A percentile compares a stretch with the other conserved stretches of the same genome.
Conservation (phyloP, 2,329 filamentous ascomycete genomes). For the Fusarium foetens region DNA sequence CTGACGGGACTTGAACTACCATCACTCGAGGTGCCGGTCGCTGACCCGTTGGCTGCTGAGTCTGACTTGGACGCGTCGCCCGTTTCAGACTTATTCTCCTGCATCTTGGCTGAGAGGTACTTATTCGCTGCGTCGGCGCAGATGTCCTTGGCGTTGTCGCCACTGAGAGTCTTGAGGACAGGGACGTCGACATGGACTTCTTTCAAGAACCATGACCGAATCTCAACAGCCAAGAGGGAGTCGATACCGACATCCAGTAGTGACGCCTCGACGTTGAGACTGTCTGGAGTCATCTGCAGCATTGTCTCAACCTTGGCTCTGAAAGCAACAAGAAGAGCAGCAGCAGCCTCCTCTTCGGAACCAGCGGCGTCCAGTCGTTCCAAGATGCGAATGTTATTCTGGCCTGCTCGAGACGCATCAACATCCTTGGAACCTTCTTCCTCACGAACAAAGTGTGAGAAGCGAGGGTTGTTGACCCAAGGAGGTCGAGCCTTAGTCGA, state of each 20-base stretch:
- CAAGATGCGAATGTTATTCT: not conserved
- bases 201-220: conserved; percentile 11
- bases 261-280: not conserved
- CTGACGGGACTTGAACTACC: not conserved
- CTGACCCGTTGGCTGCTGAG: not conserved
- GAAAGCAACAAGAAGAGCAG: not conserved
- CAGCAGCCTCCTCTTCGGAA: not conserved
- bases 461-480: conserved; percentile 3
- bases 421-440: not conserved
- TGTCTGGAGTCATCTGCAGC: not conserved
- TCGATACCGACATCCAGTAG: not conserved
- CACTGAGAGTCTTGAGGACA: not conserved
- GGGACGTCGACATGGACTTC: not conserved
- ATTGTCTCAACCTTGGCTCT: not conserved
- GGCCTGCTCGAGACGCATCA: not conserved
- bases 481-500: conserved; percentile 1
- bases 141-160: not conserved
- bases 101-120: conserved; percentile 2
- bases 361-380: not conserved
- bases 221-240: not conserved
- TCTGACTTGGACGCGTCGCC: not conserved
- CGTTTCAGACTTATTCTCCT: not conserved
- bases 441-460: conserved; percentile 1
- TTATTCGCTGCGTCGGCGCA: not conserved
- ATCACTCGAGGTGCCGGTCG: not conserved